Percentiles rank a stretch among this genome's conserved stretches.
These are phyloP conservation scores for Fusarium sp. DNA, from an alignment of 2,329 filamentous ascomycete genomes.

Conservation along the genomic window DNA sequence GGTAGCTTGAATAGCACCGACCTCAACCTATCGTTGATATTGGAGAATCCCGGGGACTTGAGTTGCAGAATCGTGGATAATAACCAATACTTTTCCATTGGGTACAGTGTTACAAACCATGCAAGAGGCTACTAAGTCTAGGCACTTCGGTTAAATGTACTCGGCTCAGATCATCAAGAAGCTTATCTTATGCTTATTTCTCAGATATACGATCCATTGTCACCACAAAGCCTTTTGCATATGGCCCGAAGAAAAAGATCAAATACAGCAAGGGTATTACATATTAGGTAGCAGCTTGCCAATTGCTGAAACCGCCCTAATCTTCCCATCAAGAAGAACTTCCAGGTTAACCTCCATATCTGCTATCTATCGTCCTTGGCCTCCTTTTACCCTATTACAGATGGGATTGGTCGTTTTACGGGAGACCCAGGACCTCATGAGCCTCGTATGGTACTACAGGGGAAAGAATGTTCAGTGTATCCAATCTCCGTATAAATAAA, in stretches of 20 bases:
- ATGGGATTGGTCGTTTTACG: background rate
- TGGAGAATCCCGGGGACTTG: background rate
- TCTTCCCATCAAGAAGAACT: background rate
- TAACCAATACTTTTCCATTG: background rate
- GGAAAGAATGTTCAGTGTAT: background rate
- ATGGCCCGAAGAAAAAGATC: background rate
- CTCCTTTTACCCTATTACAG: background rate
- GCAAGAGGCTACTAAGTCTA: background rate
- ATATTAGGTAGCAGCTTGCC: background rate
- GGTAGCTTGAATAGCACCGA: background rate
- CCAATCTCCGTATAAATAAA: background rate
- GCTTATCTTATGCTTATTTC: conserved; percentile 27
- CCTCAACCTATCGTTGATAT: background rate
- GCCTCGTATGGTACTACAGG: background rate
- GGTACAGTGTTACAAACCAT: background rate
- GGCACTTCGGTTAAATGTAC: conserved; percentile 2
- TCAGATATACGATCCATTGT: background rate
- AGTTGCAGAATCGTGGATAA: background rate
- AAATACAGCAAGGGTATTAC: background rate
- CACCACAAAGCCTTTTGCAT: background rate
- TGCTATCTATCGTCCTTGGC: too few species aligned
- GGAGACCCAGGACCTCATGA: background rate
- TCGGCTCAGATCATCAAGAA: conserved; percentile 1
- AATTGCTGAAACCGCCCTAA: background rate
- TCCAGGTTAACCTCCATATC: background rate